Evolutionary conservation across 129 eudicot genomes (phyloP), one percentile per base, ranked within the genome.

Genomic region (Ambrosia artemisiifolia): DNA sequence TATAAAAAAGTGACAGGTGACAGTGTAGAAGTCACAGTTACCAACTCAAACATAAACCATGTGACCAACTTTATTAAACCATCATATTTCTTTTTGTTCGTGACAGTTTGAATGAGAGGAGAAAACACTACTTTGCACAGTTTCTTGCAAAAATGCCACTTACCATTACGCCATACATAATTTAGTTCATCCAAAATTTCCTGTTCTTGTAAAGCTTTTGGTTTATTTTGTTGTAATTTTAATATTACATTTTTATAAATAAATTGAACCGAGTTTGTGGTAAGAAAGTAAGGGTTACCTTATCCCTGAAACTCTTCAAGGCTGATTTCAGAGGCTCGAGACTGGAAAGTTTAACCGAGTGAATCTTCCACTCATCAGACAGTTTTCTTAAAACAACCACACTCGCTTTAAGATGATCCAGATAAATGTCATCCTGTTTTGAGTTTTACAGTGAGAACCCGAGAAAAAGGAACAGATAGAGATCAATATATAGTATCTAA

Each of bases 331-430:
- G 63, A 63, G 83, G 75, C 33, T 77, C 81, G 49, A 50, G 81
- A 49, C 20, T 54, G 17, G 83, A 55, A 47, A 59, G 71, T 46
- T 62, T 86, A 59, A 38, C 72, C 32, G 83, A 69, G 11, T 74
- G 74, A 35, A 57, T 72, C 81, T 80, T 79, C 85, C 78, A 63
- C 19, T 83, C 81, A 56, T 69, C 74, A 59, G 81, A 67, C 71
- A 83, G 76, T 67, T 85, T 79, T 63, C 65, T 75, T 48, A 79
- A 65, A 75, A 82, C 64, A 13, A 70, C 68, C 28, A 69, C 60
- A 48, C 87, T 85, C 11, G 87, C 87, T 65, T 86, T 72, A 33
- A 86, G 82, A 66, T 80, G 80, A 50, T 80, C 83, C 54, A 77
- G 65, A 73, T 85, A 85, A 11, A 79, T 51, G 5, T 82, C 71